Conservation (phyloP, 108 stramenopile species). For the Bacterosira constricta region DNA sequence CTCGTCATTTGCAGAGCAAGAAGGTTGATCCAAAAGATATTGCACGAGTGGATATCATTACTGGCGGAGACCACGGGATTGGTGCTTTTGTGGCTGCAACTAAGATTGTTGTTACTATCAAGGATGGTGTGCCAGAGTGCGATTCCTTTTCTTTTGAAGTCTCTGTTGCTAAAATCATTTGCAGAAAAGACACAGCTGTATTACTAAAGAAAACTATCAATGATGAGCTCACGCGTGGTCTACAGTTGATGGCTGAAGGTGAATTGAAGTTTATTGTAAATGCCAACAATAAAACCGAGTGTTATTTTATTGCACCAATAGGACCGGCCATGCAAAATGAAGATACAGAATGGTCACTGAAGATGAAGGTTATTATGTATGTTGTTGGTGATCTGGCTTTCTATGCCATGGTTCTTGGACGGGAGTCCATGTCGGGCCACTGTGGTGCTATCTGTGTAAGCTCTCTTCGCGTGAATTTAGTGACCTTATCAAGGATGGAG, state of each 20-base stretch:
- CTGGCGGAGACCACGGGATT: neutral
- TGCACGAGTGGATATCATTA: neutral
- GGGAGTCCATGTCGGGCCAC: conserved; percentile 1
- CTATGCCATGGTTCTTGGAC: neutral
- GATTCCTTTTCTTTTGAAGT: conserved; percentile 5
- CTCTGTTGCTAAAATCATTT: neutral
- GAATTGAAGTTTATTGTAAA: neutral
- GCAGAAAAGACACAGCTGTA: neutral
- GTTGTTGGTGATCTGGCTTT: neutral
- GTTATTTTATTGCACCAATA: neutral
- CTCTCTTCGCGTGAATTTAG: neutral
- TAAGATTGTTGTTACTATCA: neutral
- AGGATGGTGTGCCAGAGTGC: neutral
- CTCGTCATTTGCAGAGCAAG: neutral
- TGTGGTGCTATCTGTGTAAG: neutral
- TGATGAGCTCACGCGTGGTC: neutral
- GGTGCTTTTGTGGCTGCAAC: neutral
- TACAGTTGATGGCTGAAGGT: neutral
- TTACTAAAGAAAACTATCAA: neutral
- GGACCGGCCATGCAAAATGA: no score
- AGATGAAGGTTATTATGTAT: neutral
- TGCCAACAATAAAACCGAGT: neutral
- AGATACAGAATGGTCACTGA: no score
- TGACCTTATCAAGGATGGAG: neutral
- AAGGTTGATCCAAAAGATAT: neutral